A percentile compares a stretch with the other conserved stretches of the same genome.
Conservation (phyloP, 208 protist species). For the Acanthamoeba triangularis region DNA sequence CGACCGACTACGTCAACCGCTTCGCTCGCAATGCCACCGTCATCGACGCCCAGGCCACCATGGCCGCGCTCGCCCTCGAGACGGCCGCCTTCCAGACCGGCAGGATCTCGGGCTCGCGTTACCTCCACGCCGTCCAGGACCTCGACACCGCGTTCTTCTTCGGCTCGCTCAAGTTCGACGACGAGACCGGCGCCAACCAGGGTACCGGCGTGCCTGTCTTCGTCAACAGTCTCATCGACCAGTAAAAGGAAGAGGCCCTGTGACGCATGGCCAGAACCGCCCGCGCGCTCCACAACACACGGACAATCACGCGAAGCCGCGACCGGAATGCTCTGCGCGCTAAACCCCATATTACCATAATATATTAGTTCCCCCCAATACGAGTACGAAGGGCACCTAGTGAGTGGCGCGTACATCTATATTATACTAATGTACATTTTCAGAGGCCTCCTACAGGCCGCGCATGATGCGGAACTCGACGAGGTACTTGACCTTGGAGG, state of each 20-base stretch:
- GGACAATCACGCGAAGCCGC: too few species aligned
- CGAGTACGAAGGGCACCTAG: too few species aligned
- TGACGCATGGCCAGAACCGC: too few species aligned
- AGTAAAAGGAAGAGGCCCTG: background rate
- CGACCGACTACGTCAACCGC: background rate
- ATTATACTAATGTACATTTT: too few species aligned
- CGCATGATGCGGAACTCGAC: conserved; percentile 52
- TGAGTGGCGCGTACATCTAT: too few species aligned
- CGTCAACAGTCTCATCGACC: background rate
- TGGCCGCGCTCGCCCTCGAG: background rate
- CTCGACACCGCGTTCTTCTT: conserved; percentile 30
- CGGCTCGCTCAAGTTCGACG: background rate
- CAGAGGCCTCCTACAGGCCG: background rate
- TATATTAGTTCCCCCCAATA: too few species aligned
- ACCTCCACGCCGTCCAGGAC: background rate
- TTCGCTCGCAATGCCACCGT: conserved; percentile 29
- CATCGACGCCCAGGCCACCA: conserved; percentile 28
- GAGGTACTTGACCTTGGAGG: conserved; percentile 40
- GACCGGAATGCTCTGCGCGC: too few species aligned
- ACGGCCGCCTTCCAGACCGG: conserved; percentile 16
- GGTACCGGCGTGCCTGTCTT: background rate
- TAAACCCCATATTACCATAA: too few species aligned
- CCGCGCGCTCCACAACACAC: background rate
- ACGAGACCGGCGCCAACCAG: background rate
- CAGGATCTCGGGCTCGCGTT: conserved; percentile 14